Percentiles rank a stretch among this genome's conserved stretches.
These are phyloP conservation scores for Entomortierella lignicola DNA, from an alignment of 192 early-diverging fungal genomes.

Conservation along the genomic window DNA sequence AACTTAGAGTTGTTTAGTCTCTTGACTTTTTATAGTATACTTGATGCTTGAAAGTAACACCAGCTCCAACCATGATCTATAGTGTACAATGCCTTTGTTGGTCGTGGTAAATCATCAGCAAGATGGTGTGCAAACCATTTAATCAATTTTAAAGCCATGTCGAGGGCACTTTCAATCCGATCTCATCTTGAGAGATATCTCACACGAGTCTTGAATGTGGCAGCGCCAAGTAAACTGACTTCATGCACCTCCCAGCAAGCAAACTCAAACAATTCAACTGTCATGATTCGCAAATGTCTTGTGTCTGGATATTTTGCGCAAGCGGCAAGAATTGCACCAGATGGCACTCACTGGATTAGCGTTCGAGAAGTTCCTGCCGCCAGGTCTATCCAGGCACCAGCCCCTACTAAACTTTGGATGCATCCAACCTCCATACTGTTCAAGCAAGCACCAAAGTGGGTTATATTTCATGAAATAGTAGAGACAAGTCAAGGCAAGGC, in stretches of 20 bases:
- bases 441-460: constrained; percentile 88
- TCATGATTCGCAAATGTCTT: constrained; percentile 72
- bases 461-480: constrained; percentile 95
- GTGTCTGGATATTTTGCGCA: constrained; percentile 80
- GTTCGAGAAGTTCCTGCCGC: constrained; percentile 53
- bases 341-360: constrained; percentile 77
- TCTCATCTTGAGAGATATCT: constrained; percentile 88
- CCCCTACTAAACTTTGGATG: constrained; percentile 58
- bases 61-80: constrained; percentile 28
- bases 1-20: background rate
- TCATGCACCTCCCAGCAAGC: constrained; percentile 56
- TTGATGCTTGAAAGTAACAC: too few relatives aligned
- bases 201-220: constrained; percentile 37
- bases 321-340: constrained; percentile 73
- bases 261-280: background rate
- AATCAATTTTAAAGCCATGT: constrained; percentile 81
- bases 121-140: constrained; percentile 91
- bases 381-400: background rate
- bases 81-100: constrained; percentile 83
- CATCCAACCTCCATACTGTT: constrained; percentile 96
- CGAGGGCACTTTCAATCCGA: constrained; percentile 86
- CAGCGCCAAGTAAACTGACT: constrained; percentile 28
- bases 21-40: too few relatives aligned
- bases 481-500: constrained; percentile 88
- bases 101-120: constrained; percentile 59